phyloP scores from a whole-genome alignment of 345 rosid species.

The Populus simonii region DNA sequence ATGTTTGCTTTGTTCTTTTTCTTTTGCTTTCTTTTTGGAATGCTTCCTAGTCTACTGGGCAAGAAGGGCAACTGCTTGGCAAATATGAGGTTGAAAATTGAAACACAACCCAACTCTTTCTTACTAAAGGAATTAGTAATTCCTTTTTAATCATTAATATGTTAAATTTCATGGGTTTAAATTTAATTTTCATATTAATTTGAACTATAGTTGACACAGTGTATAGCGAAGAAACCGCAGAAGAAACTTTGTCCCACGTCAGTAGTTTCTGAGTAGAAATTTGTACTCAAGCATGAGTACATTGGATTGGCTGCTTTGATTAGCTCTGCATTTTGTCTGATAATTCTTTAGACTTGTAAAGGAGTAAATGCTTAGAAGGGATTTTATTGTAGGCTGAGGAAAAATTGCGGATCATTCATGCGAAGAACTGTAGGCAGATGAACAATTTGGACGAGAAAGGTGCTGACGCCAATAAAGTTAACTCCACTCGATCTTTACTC shows the following conservation, averaged over 20 bases:
- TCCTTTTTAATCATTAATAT: not conserved
- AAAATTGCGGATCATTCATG: slow-evolving; percentile 46
- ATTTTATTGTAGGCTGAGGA: slow-evolving; percentile 56
- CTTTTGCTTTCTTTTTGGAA: not conserved
- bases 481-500: slow-evolving; percentile 32
- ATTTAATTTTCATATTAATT: not conserved
- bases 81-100: not conserved
- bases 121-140: not conserved
- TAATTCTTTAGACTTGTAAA: not conserved
- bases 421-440: slow-evolving; percentile 46
- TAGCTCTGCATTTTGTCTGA: not conserved
- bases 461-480: slow-evolving; percentile 39
- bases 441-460: slow-evolving; percentile 41
- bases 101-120: not conserved
- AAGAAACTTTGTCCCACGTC: too few relatives aligned
- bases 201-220: too few relatives aligned
- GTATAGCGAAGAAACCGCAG: too few relatives aligned
- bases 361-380: not conserved
- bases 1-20: not conserved
- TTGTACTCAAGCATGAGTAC: not conserved
- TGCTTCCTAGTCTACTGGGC: not conserved
- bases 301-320: not conserved
- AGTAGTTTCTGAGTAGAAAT: not conserved
- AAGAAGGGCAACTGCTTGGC: not conserved
- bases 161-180: not conserved